A percentile compares a stretch with the other conserved stretches of the same genome.
Conservation (phyloP, 2,329 filamentous ascomycete genomes). For the Fusarium sp. region DNA sequence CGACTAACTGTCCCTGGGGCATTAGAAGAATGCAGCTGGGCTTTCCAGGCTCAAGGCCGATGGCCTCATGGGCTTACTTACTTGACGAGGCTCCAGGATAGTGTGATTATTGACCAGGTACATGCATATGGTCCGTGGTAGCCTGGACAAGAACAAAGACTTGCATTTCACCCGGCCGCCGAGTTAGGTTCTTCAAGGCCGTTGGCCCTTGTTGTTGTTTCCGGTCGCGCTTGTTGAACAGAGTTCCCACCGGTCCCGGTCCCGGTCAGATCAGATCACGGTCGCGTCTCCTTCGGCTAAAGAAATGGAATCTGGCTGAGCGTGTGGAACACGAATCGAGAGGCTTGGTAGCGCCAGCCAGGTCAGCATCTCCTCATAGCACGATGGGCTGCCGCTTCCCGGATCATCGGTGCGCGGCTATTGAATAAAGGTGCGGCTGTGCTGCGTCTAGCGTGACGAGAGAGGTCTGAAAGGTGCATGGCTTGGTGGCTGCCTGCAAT, state of each 20-base stretch:
- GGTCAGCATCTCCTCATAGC: constrained; percentile 7
- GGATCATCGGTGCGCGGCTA: constrained; percentile 23
- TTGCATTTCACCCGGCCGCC: constrained; percentile 4
- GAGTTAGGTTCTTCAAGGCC: not conserved
- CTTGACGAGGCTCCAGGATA: constrained; percentile 7
- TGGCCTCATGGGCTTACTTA: constrained; percentile 4
- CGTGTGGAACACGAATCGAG: not conserved
- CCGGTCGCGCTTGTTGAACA: constrained; percentile 12
- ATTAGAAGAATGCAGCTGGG: constrained; percentile 5
- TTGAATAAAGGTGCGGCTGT: constrained; percentile 25
- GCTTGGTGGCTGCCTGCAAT: constrained; percentile 17
- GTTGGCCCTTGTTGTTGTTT: constrained; percentile 11
- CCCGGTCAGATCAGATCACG: constrained; percentile 4
- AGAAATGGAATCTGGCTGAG: not conserved
- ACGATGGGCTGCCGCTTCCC: constrained; percentile 15
- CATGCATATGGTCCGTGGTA: constrained; percentile 15
- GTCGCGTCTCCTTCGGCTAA: not conserved
- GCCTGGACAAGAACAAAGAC: not conserved
- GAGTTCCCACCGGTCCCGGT: constrained; percentile 14
- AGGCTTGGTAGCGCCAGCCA: constrained; percentile 2
- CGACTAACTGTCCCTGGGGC: constrained; percentile 11
- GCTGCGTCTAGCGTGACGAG: constrained; percentile 13
- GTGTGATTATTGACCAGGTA: constrained; percentile 16
- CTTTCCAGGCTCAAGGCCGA: not conserved
- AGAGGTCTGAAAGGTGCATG: constrained; percentile 12